Conservation (phyloP, 805 yeast genomes). For the Candida vaughaniae region DNA sequence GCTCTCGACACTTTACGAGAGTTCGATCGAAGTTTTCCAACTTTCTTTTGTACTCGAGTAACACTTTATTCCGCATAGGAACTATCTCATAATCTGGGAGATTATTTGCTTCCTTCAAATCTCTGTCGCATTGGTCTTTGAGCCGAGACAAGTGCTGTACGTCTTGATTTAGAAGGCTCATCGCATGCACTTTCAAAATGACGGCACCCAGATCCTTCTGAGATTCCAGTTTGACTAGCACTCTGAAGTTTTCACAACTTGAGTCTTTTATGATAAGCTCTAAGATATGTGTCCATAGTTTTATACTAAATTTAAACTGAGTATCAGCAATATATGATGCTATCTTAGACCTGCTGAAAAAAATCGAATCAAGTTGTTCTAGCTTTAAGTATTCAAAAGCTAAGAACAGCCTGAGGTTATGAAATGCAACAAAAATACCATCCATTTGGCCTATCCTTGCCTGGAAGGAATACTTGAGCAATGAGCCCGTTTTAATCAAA, state of each 20-base stretch:
- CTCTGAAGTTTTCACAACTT: slow-evolving; percentile 10
- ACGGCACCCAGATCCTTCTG: slow-evolving; percentile 3
- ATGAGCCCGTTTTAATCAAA: slow-evolving; percentile 63
- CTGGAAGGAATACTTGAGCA: slow-evolving; percentile 84
- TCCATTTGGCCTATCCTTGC: slow-evolving; percentile 97
- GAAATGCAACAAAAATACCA: slow-evolving; percentile 91
- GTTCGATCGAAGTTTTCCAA: slow-evolving; percentile 7
- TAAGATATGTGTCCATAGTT: slow-evolving; percentile 43
- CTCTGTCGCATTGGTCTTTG: slow-evolving; percentile 11
- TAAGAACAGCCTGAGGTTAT: slow-evolving; percentile 74
- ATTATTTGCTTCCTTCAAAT: not conserved
- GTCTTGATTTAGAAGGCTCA: slow-evolving; percentile 24
- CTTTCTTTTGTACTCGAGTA: slow-evolving; percentile 1
- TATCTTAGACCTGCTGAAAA: slow-evolving; percentile 21
- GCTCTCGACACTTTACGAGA: not conserved
- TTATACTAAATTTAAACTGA: slow-evolving; percentile 64
- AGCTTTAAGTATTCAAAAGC: slow-evolving; percentile 90
- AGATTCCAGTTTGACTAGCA: slow-evolving; percentile 11
- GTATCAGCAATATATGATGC: slow-evolving; percentile 58
- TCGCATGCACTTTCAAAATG: slow-evolving; percentile 26
- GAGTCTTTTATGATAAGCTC: slow-evolving; percentile 28
- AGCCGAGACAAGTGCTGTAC: slow-evolving; percentile 24
- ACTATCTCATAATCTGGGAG: not conserved
- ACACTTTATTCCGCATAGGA: not conserved
- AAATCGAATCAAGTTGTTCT: slow-evolving; percentile 58